Percentiles rank a stretch among this genome's conserved stretches.
These are phyloP conservation scores for Tritrichomonas musculus DNA, from an alignment of 208 protist species.

Conservation along the genomic window DNA sequence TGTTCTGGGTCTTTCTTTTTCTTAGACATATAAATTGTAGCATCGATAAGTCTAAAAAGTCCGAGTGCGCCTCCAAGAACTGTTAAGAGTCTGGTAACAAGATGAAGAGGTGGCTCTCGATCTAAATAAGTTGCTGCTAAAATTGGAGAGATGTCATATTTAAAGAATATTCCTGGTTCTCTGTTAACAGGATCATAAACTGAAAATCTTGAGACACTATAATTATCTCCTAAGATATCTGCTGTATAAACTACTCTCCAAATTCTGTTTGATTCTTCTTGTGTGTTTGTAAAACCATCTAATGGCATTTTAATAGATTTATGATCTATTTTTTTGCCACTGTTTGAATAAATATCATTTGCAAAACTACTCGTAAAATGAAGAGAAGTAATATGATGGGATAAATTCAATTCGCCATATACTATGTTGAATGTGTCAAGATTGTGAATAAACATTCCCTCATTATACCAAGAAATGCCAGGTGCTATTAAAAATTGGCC, in stretches of 20 bases:
- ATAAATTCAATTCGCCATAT: neutral
- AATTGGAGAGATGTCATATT: neutral
- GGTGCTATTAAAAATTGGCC: neutral
- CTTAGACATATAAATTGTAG: no score
- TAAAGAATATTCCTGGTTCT: neutral
- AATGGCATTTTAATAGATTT: neutral
- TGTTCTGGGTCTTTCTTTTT: no score
- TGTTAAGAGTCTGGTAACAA: neutral
- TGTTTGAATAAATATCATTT: no score
- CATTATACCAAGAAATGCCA: neutral
- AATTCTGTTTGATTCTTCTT: neutral
- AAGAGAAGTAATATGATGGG: neutral
- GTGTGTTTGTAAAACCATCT: neutral
- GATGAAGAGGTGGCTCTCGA: neutral
- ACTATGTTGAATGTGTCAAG: neutral
- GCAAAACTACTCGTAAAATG: neutral
- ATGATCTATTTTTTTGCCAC: no score
- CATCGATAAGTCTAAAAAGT: neutral
- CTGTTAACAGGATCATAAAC: neutral
- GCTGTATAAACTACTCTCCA: neutral
- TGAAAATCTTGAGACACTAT: neutral
- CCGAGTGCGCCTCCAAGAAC: neutral
- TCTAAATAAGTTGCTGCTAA: neutral
- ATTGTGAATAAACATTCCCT: neutral
- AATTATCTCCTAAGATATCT: neutral